phyloP scores from a whole-genome alignment of 129 eudicot genomes.

The Silybum marianum region DNA sequence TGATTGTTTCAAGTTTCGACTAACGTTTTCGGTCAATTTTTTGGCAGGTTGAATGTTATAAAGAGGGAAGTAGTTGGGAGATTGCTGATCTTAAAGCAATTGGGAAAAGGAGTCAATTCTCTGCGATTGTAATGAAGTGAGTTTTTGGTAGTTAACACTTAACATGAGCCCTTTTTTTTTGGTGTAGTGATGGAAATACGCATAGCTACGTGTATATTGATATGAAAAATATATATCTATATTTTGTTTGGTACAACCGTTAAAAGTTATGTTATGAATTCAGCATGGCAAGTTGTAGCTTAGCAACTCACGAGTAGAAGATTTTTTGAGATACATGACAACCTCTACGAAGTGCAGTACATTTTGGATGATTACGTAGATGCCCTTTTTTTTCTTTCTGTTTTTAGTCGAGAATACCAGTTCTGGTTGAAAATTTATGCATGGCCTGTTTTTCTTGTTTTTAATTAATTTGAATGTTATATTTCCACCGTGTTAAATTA shows the following conservation, averaged over 20 bases:
- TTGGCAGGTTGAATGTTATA: conserved; percentile 71
- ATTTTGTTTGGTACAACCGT: no score
- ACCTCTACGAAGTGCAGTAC: background rate
- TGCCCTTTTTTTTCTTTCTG: background rate
- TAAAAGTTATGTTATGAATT: conserved; percentile 10
- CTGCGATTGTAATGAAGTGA: conserved; percentile 53
- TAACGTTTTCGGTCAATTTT: background rate
- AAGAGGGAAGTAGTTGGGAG: conserved; percentile 69
- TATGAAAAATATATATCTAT: background rate
- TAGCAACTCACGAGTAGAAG: background rate
- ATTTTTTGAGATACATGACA: background rate
- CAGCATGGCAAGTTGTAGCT: background rate
- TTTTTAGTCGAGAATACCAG: background rate
- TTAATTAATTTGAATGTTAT: no score
- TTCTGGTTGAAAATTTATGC: background rate
- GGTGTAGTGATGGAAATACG: background rate
- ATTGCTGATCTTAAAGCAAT: conserved; percentile 40
- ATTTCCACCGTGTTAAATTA: no score
- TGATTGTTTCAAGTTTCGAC: background rate
- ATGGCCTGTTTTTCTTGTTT: no score
- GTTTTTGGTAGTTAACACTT: background rate
- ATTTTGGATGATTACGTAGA: background rate
- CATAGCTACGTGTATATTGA: conserved; percentile 12
- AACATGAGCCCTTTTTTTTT: conserved; percentile 6
- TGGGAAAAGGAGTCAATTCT: conserved; percentile 60